These are phyloP conservation scores for Talaromyces sp. DNA, from an alignment of 2,329 filamentous ascomycete species.

Conservation along the genomic window DNA sequence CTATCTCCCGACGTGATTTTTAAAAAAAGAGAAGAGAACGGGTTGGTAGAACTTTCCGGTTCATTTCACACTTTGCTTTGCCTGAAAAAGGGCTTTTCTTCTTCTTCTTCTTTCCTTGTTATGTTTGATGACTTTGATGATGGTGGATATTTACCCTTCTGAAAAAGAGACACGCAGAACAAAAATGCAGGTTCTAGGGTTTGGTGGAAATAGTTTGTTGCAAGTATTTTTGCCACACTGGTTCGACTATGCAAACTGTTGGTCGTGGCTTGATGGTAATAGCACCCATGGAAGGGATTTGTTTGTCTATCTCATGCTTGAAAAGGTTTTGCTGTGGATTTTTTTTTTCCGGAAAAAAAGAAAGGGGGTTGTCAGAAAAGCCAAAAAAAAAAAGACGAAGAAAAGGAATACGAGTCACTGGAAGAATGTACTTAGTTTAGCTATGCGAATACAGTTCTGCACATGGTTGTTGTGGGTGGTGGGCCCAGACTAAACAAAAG, in stretches of 20 bases:
- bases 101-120: background rate
- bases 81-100: background rate
- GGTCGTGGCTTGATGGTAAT: background rate
- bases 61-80: background rate
- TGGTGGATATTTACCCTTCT: background rate
- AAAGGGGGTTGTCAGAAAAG: background rate
- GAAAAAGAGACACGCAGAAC: background rate
- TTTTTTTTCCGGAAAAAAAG: background rate
- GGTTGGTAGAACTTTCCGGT: background rate
- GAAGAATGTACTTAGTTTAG: background rate
- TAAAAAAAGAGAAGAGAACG: background rate
- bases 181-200: background rate
- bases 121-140: background rate
- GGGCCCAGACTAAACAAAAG: background rate
- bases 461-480: background rate
- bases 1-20: background rate
- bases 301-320: background rate
- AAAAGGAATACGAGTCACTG: background rate
- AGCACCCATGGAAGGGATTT: background rate
- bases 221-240: background rate
- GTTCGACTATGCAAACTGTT: background rate
- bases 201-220: background rate
- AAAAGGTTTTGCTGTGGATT: background rate
- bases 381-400: background rate
- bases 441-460: background rate